phyloP scores from a whole-genome alignment of 2,329 filamentous ascomycete genomes.

The Oidium heveae region DNA sequence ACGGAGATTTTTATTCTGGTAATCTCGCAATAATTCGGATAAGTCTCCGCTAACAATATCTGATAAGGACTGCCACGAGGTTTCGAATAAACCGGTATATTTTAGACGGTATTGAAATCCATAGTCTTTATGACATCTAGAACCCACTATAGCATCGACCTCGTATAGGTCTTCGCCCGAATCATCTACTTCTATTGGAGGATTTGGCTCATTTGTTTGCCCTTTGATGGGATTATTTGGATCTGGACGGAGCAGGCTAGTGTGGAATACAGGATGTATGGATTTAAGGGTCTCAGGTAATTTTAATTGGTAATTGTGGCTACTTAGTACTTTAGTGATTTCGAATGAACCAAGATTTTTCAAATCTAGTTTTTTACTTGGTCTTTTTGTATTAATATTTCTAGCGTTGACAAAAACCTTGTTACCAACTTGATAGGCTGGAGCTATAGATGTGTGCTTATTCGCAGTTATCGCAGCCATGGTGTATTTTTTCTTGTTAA shows the following conservation, averaged over 20 bases:
- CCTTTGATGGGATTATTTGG: background rate
- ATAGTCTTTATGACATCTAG: too few relatives aligned
- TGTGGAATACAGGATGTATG: background rate
- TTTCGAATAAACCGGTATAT: background rate
- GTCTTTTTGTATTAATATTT: constrained; percentile 1
- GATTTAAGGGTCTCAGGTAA: background rate
- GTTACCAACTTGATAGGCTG: background rate
- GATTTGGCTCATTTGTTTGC: too few relatives aligned
- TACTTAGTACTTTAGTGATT: background rate
- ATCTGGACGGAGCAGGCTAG: background rate
- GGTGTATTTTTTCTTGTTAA: too few relatives aligned
- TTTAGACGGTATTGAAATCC: too few relatives aligned
- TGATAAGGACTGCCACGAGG: background rate
- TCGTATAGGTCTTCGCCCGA: too few relatives aligned
- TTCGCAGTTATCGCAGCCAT: too few relatives aligned
- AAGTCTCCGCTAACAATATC: background rate
- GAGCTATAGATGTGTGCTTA: background rate
- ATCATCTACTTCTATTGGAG: too few relatives aligned
- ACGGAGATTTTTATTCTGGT: background rate
- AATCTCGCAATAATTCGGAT: background rate
- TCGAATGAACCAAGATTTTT: too few relatives aligned
- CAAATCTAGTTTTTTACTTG: too few relatives aligned
- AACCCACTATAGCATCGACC: too few relatives aligned
- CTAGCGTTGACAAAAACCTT: background rate
- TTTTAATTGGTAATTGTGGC: background rate